Base-by-base conservation (phyloP, 192 early-diverging fungal genomes). In the Coemansia sp. region DNA sequence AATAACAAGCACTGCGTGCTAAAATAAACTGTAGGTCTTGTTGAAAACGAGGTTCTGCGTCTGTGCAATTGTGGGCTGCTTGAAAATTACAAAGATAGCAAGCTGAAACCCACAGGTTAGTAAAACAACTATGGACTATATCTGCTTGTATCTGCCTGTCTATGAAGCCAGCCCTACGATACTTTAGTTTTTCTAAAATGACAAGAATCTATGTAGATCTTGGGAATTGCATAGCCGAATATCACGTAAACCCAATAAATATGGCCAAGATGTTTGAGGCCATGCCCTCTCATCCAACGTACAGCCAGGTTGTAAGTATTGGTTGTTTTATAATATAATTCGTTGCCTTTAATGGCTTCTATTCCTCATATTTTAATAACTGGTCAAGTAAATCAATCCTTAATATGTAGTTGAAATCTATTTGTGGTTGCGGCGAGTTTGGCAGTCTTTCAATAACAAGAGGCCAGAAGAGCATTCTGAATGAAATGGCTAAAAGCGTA, bases 381-480 rank as follows among this genome's bases (percentile, higher is more conserved):
- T 54, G 9, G 9, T 4, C 19, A 11, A 26, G 21, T 54, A 54
- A 54, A 12, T 1, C 3, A 26, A 26, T 26, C 2, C 13, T 21
- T 54, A 11, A 59, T n/a, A 8, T 63, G 32, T 80, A 80, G 78
- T 18, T 80, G 23, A 63, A 72, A n/a, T 38, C 15, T 21, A 52
- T 81, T 1, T 67, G 73, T 21, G 11, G 18, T 12, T 66, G 64
- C n/a, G 37, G 72, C 9, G 79, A 70, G 41, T 76, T 81, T 62
- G 50, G 48, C 19, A 32, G 49, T 3, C 60, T 81, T 13, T 56
- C 58, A 9, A 70, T 81, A 53, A 64, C 67, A 6, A 37, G 45
- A 41, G 79, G 79, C 11, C 79, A 81, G 40, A 81, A 81, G 60
- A 61, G 79, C 19, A 61, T 73, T 15, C 60, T 81, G 5, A 76